These are phyloP conservation scores for Backusella macrospora DNA, from an alignment of 192 early-diverging fungal species.

Conservation along the genomic window DNA sequence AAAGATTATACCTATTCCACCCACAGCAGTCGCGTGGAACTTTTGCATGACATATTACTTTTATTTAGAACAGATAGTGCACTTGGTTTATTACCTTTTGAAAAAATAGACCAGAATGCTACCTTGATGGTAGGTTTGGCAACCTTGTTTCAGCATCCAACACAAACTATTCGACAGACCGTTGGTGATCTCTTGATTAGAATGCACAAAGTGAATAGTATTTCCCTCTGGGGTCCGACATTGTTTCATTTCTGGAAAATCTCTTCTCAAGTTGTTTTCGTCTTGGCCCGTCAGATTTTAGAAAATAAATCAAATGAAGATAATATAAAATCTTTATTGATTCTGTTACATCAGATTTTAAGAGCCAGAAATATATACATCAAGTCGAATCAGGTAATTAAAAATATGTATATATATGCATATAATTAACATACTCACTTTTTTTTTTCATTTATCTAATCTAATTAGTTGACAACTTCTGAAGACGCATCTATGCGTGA, in stretches of 20 bases:
- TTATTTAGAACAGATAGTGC: constrained; percentile 72
- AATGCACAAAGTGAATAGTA: constrained; percentile 65
- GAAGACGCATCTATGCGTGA: constrained; percentile 58
- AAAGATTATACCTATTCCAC: constrained; percentile 40
- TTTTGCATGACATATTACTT: constrained; percentile 71
- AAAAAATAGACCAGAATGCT: constrained; percentile 68
- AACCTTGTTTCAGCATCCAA: constrained; percentile 38
- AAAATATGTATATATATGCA: background rate
- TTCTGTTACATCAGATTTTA: constrained; percentile 63
- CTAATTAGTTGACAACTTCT: constrained; percentile 40
- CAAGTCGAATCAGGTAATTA: constrained; percentile 11
- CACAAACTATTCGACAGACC: constrained; percentile 14
- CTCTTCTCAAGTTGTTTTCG: constrained; percentile 56
- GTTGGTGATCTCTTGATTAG: constrained; percentile 69
- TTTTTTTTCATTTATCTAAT: background rate
- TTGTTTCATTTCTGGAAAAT: constrained; percentile 81
- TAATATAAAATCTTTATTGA: constrained; percentile 59
- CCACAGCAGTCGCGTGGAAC: constrained; percentile 68
- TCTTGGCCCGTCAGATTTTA: constrained; percentile 73
- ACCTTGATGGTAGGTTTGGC: constrained; percentile 70
- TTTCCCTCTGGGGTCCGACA: constrained; percentile 78
- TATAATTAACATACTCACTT: background rate
- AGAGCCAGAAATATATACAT: constrained; percentile 54
- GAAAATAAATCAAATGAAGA: constrained; percentile 67
- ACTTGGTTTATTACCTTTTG: constrained; percentile 57